phyloP scores from a whole-genome alignment of 345 rosid species.

The Brassica rapa region DNA sequence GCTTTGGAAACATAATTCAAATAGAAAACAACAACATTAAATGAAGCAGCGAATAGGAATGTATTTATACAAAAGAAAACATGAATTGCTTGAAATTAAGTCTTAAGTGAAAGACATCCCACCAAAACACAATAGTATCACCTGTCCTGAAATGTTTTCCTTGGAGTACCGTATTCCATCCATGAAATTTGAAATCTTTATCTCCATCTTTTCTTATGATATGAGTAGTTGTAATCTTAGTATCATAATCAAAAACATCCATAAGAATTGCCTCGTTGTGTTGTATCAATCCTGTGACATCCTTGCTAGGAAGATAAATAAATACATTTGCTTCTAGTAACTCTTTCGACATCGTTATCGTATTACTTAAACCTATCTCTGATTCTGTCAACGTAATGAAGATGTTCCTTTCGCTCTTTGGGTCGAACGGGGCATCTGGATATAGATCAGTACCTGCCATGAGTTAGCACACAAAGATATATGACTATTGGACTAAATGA shows the following conservation, averaged over 20 bases:
- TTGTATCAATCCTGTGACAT: background rate
- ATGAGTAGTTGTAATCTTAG: background rate
- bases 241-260: background rate
- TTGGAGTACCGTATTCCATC: background rate
- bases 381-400: background rate
- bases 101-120: background rate
- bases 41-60: background rate
- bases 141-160: background rate
- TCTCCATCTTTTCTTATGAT: background rate
- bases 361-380: background rate
- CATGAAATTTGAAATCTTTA: background rate
- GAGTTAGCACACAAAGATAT: background rate
- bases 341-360: background rate
- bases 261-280: background rate
- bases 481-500: background rate
- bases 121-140: background rate
- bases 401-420: background rate
- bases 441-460: background rate
- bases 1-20: too few relatives aligned
- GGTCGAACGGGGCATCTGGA: background rate
- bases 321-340: background rate
- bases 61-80: too few relatives aligned
- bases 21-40: too few relatives aligned
- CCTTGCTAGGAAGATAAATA: background rate
- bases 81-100: background rate